Evolutionary conservation across 2,329 filamentous ascomycete genomes (phyloP).

Genomic region (Teratosphaeria gauchensis): DNA sequence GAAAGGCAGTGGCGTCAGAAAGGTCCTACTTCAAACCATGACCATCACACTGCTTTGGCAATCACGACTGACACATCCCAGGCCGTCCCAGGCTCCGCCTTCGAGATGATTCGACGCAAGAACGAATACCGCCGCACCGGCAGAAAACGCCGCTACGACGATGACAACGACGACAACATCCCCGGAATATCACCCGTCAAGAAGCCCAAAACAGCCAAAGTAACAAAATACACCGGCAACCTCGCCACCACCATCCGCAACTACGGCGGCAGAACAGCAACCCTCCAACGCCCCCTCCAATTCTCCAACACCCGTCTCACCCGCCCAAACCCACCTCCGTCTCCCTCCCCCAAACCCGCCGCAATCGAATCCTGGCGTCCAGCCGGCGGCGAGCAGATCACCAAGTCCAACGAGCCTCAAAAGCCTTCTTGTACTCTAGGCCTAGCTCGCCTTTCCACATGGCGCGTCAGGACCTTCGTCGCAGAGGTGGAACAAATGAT

Average conservation of each 20-base stretch:
- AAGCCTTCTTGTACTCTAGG: conserved; percentile 2
- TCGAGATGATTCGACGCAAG: not conserved
- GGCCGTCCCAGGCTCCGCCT: conserved; percentile 1
- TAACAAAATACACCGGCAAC: not conserved
- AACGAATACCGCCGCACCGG: not conserved
- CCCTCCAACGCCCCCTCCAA: not conserved
- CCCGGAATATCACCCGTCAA: not conserved
- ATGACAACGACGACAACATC: not conserved
- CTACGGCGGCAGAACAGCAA: not conserved
- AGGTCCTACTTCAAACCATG: not conserved
- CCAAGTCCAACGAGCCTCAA: not conserved
- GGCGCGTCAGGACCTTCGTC: conserved; percentile 4
- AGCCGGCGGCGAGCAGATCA: conserved; percentile 3
- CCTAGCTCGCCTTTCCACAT: conserved; percentile 3
- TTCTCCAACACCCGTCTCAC: not conserved
- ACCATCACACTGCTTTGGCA: not conserved
- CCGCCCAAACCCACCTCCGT: not conserved
- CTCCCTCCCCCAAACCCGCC: not conserved
- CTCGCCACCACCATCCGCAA: not conserved
- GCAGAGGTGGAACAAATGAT: conserved; percentile 1
- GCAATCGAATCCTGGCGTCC: conserved; percentile 4
- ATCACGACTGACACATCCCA: not conserved
- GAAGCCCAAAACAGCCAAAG: not conserved
- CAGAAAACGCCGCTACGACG: not conserved
- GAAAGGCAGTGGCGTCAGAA: not conserved